These are phyloP conservation scores for Speleostelium caveatum DNA, from an alignment of 78 protist species.

Conservation along the genomic window DNA sequence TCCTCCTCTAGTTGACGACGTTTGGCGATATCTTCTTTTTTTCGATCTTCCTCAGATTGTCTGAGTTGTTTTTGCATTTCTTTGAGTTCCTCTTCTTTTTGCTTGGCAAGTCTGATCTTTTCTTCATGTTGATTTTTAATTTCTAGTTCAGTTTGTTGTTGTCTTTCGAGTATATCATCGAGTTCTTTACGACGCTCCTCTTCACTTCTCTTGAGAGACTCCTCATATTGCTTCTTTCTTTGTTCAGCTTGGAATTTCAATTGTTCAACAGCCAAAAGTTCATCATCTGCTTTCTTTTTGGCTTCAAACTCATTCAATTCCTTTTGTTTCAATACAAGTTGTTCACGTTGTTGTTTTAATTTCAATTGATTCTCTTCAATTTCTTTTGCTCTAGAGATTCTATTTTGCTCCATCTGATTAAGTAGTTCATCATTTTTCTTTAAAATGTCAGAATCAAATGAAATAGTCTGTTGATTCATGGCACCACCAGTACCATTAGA, in stretches of 20 bases:
- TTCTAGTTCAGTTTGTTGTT: conserved; percentile 25
- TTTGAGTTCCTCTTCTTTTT: conserved; percentile 20
- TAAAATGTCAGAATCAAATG: background rate
- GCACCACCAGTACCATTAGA: background rate
- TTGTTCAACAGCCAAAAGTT: conserved; percentile 31
- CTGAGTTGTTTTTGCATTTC: background rate
- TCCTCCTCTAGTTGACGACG: conserved; percentile 21
- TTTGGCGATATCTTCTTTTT: background rate
- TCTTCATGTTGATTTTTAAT: conserved; percentile 23
- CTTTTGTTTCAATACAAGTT: background rate
- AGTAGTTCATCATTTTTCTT: conserved; percentile 52
- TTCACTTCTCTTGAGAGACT: conserved; percentile 21
- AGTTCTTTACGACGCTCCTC: conserved; percentile 26
- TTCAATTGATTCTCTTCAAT: conserved; percentile 28
- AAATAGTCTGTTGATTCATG: background rate
- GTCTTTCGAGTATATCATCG: conserved; percentile 9
- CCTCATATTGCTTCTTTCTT: conserved; percentile 57
- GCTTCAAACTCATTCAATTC: conserved; percentile 17
- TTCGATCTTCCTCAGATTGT: conserved; percentile 15
- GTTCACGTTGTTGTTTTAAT: conserved; percentile 50
- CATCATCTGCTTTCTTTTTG: conserved; percentile 37
- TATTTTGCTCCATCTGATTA: conserved; percentile 1
- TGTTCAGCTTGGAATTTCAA: conserved; percentile 23
- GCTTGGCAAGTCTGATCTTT: background rate
- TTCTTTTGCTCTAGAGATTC: conserved; percentile 32